Conservation (phyloP, 768 basidiomycete species). For the Macrolepiota albuminosa region DNA sequence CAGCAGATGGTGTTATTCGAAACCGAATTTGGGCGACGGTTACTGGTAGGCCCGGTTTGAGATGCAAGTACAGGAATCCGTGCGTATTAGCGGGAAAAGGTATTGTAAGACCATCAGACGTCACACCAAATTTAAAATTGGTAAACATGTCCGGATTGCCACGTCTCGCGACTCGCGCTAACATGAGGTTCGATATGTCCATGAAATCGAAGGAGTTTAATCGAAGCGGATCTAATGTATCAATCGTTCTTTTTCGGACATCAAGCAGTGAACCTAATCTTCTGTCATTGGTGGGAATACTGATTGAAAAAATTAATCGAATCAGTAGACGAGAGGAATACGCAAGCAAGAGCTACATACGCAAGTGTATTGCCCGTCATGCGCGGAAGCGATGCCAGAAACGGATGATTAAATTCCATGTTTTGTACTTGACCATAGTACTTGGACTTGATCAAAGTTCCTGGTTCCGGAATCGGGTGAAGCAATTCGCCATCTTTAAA, state of each 20-base stretch:
- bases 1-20: not conserved
- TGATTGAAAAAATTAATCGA: too few species aligned
- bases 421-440: not conserved
- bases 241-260: not conserved
- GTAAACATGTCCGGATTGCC: too few species aligned
- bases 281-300: too few species aligned
- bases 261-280: not conserved
- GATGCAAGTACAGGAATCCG: not conserved
- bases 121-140: too few species aligned
- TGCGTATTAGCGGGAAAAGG: not conserved
- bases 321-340: not conserved
- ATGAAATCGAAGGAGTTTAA: not conserved
- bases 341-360: not conserved
- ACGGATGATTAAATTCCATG: too few species aligned
- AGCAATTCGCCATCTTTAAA: too few species aligned
- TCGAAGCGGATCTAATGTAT: not conserved
- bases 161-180: accelerated
- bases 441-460: not conserved
- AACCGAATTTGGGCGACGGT: not conserved
- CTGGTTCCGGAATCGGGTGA: not conserved
- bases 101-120: not conserved
- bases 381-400: not conserved
- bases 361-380: not conserved
- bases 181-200: not conserved
- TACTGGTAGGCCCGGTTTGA: not conserved